These are phyloP conservation scores for Gossypioides kirkii DNA, from an alignment of 345 rosid species.

Conservation along the genomic window DNA sequence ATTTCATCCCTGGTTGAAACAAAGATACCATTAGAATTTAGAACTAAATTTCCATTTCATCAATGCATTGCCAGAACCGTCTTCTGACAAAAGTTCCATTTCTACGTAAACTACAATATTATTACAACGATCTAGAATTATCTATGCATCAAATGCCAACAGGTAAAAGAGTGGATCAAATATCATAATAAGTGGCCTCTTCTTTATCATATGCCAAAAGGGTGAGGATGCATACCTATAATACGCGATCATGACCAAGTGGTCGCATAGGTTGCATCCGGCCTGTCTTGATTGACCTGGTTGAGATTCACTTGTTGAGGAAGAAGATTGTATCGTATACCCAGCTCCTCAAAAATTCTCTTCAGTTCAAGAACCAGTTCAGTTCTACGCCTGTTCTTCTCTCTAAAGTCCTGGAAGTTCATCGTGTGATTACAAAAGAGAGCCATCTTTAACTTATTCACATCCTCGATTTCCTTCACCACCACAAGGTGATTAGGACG, in stretches of 20 bases:
- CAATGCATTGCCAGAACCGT: not conserved
- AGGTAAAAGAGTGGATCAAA: not conserved
- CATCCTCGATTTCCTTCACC: slow-evolving; percentile 50
- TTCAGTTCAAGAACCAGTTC: slow-evolving; percentile 41
- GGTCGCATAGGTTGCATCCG: slow-evolving; percentile 16
- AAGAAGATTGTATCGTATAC: slow-evolving; percentile 43
- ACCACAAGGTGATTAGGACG: slow-evolving; percentile 32
- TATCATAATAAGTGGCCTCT: too few relatives aligned
- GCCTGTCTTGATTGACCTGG: slow-evolving; percentile 13
- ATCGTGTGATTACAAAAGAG: slow-evolving; percentile 38
- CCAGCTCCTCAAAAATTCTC: slow-evolving; percentile 44
- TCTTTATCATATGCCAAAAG: not conserved
- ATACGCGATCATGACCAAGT: slow-evolving; percentile 2
- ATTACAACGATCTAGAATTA: not conserved
- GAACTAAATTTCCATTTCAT: not conserved
- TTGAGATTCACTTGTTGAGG: slow-evolving; percentile 40
- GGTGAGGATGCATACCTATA: not conserved
- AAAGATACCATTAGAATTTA: not conserved
- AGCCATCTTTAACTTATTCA: slow-evolving; percentile 43
- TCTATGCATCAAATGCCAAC: not conserved
- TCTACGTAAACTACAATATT: not conserved
- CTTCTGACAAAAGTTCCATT: not conserved
- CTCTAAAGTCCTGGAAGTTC: slow-evolving; percentile 49
- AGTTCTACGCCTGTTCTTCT: slow-evolving; percentile 52
- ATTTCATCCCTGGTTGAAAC: not conserved